Evolutionary conservation across 371 early-diverging fungal genomes (phyloP), one percentile per base, ranked within the genome.

Genomic region (Smittium culicis): DNA sequence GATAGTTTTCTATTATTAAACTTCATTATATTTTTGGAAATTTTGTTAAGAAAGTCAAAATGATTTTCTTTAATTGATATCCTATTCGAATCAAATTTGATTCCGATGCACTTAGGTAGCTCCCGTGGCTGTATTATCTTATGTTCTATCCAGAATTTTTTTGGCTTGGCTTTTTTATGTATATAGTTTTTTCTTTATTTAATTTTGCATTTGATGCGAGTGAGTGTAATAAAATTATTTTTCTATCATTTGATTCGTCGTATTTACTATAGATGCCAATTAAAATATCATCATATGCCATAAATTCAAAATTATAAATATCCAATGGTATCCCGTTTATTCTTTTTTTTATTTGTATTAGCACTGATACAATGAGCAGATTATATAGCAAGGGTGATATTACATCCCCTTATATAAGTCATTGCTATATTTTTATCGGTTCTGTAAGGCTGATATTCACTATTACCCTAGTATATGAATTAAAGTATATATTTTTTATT

Each of bases 351-450:
- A 67, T 24, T 45, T 67, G 59, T 55, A 67, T 57, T 30, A 70
- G 64, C 0, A 70, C 32, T 2, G 65, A 64, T 29, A 67, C 70
- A 17, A 62, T 61, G 1, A 70, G 28, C 1, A 68, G 2, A 28
- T 70, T 70, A 56, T 70, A 70, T 0, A 68, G 65, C 0, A 70
- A 62, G 1, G 67, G 71, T 20, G 68, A 70, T 0, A 68, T 54
- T 16, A 60, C 64, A 34, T 67, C 70, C 1, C 70, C 68, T 28
- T 70, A 67, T 0, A 54, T 24, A 1, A 70, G 68, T 0, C 70
- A 67, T 29, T 67, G 61, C 31, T 27, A 34, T 29, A 67, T 70
- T 16, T 25, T 11, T 33, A 69, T 27, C 17, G 54, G 24, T 63
- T n/a, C 33, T 2, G 63, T 33, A 8, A 63, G 63, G 20, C 33